These are phyloP conservation scores for Penicillium olsonii DNA, from an alignment of 2,329 filamentous ascomycete species.

Conservation along the genomic window DNA sequence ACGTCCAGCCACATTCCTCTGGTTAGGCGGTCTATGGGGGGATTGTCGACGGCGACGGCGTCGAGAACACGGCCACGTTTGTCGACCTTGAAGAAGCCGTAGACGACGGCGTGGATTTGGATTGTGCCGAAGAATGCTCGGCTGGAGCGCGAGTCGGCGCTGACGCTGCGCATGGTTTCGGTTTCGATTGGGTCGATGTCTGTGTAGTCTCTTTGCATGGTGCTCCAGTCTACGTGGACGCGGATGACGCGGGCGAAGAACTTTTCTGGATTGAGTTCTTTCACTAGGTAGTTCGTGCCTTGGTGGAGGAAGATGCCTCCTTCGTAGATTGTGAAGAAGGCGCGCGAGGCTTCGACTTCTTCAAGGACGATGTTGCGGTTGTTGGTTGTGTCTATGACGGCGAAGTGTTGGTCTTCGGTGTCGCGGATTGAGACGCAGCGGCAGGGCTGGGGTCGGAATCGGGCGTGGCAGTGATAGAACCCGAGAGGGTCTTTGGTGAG, in stretches of 20 bases:
- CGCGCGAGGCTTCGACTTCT: conserved; percentile 93
- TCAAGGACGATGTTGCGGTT: conserved; percentile 83
- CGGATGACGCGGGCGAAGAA: conserved; percentile 84
- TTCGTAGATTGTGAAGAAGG: conserved; percentile 94
- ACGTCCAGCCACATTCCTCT: conserved; percentile 97
- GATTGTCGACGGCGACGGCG: conserved; percentile 89
- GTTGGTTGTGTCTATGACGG: conserved; percentile 81
- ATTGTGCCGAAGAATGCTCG: conserved; percentile 85
- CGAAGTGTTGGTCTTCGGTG: conserved; percentile 88
- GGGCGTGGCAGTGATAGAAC: conserved; percentile 86
- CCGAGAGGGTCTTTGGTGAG: conserved; percentile 73
- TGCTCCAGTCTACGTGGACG: conserved; percentile 94
- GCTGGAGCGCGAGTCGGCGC: conserved; percentile 34
- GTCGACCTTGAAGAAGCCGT: conserved; percentile 97
- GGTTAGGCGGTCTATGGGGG: conserved; percentile 78
- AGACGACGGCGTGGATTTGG: conserved; percentile 83
- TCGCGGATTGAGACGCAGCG: conserved; percentile 85
- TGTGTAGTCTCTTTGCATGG: conserved; percentile 87
- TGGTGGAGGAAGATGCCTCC: conserved; percentile 97
- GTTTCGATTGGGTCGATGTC: conserved; percentile 93
- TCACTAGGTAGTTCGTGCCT: conserved; percentile 87
- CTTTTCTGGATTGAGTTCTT: conserved; percentile 78
- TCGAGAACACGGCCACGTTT: conserved; percentile 82
- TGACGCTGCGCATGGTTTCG: conserved; percentile 77
- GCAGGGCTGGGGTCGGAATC: conserved; percentile 83